A percentile compares a stretch with the other conserved stretches of the same genome.
phyloP scores from a whole-genome alignment of 805 yeast genomes.

The Wickerhamomyces kurtzmanii region DNA sequence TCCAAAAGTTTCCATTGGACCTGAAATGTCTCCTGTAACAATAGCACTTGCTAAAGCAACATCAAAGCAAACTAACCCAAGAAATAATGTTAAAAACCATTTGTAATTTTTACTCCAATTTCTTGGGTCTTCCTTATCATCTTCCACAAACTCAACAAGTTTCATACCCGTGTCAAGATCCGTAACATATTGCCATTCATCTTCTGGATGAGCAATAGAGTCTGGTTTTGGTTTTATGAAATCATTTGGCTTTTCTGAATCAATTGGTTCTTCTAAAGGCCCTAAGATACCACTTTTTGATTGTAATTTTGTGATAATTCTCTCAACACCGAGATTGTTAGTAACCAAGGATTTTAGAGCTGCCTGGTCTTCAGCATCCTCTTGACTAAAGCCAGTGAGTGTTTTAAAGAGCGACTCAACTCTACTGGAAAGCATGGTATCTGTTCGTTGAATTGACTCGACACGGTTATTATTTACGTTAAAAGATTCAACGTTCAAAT shows the following conservation, averaged over 20 bases:
- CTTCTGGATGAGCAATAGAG: slow-evolving; percentile 27
- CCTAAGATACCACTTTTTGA: slow-evolving; percentile 39
- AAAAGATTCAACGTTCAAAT: too few relatives aligned
- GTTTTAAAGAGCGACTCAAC: neutral
- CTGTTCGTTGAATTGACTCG: too few relatives aligned
- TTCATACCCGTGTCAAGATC: slow-evolving; percentile 45
- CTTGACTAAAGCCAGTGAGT: slow-evolving; percentile 2
- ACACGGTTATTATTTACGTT: too few relatives aligned
- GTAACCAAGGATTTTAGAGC: slow-evolving; percentile 19
- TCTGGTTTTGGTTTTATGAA: too few relatives aligned
- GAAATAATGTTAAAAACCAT: slow-evolving; percentile 39
- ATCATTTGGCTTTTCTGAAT: slow-evolving; percentile 25
- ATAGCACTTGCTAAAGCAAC: slow-evolving; percentile 57
- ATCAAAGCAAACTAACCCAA: slow-evolving; percentile 44
- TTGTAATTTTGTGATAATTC: slow-evolving; percentile 25
- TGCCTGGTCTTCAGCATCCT: slow-evolving; percentile 16
- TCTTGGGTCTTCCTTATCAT: slow-evolving; percentile 42
- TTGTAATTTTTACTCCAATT: slow-evolving; percentile 29
- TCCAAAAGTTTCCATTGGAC: slow-evolving; percentile 40
- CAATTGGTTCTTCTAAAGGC: slow-evolving; percentile 46
- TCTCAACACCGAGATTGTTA: slow-evolving; percentile 25
- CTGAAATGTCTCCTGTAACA: slow-evolving; percentile 50
- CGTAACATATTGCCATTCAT: slow-evolving; percentile 49
- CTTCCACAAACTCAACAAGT: slow-evolving; percentile 43
- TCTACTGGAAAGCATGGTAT: too few relatives aligned